Conservation (phyloP, 768 basidiomycete species). For the Dioszegia crocea region DNA sequence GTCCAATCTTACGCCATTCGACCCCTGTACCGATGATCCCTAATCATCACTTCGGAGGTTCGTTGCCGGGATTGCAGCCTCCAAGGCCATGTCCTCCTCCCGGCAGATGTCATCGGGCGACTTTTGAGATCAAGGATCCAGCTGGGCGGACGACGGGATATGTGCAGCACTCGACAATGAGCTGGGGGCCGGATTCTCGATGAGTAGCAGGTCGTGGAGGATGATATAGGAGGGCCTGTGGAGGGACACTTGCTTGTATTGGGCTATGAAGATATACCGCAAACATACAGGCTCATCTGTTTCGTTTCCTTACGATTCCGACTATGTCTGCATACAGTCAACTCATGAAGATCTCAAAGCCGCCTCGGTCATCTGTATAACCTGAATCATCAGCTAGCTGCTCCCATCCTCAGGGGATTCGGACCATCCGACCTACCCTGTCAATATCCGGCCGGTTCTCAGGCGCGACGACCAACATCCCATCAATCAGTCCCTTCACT, state of each 20-base stretch:
- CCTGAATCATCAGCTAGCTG: neutral
- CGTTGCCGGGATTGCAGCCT: neutral
- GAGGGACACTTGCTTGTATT: no score
- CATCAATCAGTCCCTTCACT: conserved; percentile 66
- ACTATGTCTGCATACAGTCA: neutral
- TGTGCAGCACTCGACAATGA: conserved; percentile 2
- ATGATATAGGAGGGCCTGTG: neutral
- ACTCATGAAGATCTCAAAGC: conserved; percentile 1
- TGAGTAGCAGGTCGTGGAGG: neutral
- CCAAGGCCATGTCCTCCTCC: neutral
- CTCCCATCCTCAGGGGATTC: no score
- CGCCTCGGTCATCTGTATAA: neutral
- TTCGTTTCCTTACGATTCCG: no score
- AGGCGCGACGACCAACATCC: conserved; percentile 78
- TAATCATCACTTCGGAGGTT: neutral
- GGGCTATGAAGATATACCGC: no score
- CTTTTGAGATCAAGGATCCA: conserved; percentile 6
- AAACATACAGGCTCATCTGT: no score
- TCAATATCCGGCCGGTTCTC: conserved; percentile 73
- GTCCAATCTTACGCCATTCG: no score
- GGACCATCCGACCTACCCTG: conserved; percentile 5
- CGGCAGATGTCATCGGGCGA: conserved; percentile 1
- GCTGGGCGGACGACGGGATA: conserved; percentile 2
- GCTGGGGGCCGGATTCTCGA: neutral
- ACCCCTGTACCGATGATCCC: neutral